phyloP scores from a whole-genome alignment of 768 basidiomycete genomes.

The Tricholoma hemisulphureum region DNA sequence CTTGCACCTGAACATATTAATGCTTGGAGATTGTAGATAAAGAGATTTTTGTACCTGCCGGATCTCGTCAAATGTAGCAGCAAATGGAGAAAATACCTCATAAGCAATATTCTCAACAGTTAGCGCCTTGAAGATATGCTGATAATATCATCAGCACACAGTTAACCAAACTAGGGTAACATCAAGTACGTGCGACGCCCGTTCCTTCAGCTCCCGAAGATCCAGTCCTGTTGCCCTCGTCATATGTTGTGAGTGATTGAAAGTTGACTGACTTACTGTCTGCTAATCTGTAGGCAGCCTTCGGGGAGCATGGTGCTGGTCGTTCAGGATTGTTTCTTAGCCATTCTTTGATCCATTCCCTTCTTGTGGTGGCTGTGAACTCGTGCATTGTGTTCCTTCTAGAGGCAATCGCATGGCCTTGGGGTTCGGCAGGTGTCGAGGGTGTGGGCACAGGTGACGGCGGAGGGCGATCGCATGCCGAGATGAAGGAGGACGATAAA shows the following conservation, averaged over 20 bases:
- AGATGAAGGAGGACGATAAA: constrained; percentile 65
- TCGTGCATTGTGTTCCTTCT: constrained; percentile 22
- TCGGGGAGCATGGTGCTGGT: constrained; percentile 76
- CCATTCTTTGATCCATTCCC: constrained; percentile 78
- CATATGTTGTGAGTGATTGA: background rate
- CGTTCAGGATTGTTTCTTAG: constrained; percentile 54
- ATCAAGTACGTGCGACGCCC: constrained; percentile 53
- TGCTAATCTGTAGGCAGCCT: constrained; percentile 79
- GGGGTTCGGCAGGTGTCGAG: constrained; percentile 28
- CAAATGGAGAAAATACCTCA: constrained; percentile 85
- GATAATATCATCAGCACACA: background rate
- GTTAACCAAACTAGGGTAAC: background rate
- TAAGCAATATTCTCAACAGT: constrained; percentile 79
- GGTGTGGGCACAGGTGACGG: constrained; percentile 21
- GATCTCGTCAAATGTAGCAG: constrained; percentile 77
- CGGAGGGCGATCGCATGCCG: constrained; percentile 26
- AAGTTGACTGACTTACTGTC: constrained; percentile 56
- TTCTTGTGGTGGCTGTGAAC: constrained; percentile 28
- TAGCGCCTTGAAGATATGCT: constrained; percentile 78
- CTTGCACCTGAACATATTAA: constrained; percentile 55
- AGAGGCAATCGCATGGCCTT: constrained; percentile 20
- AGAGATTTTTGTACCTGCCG: constrained; percentile 50
- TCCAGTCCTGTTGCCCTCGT: constrained; percentile 54
- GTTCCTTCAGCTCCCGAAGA: constrained; percentile 66
- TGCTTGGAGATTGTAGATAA: constrained; percentile 32